Evolutionary conservation across 345 rosid species (phyloP).

Genomic region (Combretum micranthum): DNA sequence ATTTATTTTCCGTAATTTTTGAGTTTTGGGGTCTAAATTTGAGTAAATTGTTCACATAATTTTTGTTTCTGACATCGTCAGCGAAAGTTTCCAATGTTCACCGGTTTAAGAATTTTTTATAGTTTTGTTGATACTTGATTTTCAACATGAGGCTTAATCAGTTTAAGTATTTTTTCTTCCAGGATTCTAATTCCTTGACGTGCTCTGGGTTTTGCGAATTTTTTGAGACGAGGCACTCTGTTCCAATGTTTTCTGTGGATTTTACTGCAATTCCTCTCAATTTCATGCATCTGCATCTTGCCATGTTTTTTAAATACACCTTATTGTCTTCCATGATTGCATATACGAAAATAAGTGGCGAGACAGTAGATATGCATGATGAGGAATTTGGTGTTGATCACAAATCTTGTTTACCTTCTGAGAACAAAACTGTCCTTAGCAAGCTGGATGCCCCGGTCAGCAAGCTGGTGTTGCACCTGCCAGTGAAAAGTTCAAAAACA

Average conservation of each 20-base stretch:
- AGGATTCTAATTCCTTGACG: constrained; percentile 38
- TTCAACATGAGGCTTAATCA: no score
- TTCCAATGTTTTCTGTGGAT: constrained; percentile 58
- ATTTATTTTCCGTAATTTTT: background rate
- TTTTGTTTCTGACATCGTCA: background rate
- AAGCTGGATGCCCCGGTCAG: constrained; percentile 19
- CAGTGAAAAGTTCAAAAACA: constrained; percentile 43
- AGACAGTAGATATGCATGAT: constrained; percentile 11
- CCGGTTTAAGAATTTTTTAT: background rate
- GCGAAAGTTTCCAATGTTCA: no score
- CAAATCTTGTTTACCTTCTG: background rate
- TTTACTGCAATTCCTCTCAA: constrained; percentile 61
- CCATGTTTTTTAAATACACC: constrained; percentile 21
- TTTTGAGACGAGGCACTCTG: constrained; percentile 26
- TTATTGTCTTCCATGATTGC: constrained; percentile 30
- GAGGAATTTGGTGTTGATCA: constrained; percentile 1
- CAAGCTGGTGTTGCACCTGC: constrained; percentile 29
- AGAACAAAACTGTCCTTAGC: constrained; percentile 8
- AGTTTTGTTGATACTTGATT: background rate
- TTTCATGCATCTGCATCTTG: constrained; percentile 49
- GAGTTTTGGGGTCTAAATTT: background rate
- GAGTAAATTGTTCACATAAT: background rate
- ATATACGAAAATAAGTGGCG: constrained; percentile 27
- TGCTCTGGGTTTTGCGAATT: constrained; percentile 59
- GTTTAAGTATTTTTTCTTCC: constrained; percentile 11